Percentiles rank a stretch among this genome's conserved stretches.
Evolutionary conservation across 352 stramenopile species (phyloP).

Genomic region (Pythium brachiatum): DNA sequence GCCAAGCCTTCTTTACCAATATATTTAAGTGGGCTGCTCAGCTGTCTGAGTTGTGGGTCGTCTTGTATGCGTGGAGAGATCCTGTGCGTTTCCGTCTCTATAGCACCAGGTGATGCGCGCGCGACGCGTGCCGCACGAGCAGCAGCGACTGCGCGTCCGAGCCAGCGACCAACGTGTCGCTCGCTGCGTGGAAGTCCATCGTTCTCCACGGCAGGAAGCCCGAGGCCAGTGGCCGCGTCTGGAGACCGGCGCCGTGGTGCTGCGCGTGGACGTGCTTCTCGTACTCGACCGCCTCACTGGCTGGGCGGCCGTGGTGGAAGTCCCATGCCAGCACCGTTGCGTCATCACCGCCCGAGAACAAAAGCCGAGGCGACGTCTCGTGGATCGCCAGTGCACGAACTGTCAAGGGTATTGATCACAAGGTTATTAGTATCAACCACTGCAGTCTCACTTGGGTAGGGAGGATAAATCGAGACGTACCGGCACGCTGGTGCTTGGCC

Average conservation of each 20-base stretch:
- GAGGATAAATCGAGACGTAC: slow-evolving; percentile 14
- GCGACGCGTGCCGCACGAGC: slow-evolving; percentile 61
- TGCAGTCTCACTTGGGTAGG: not conserved
- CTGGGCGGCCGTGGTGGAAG: slow-evolving; percentile 54
- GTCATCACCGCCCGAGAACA: slow-evolving; percentile 70
- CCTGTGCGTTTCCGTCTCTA: slow-evolving; percentile 5
- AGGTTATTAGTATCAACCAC: not conserved
- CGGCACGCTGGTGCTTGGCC: slow-evolving; percentile 55
- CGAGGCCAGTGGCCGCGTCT: slow-evolving; percentile 37
- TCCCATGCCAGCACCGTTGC: slow-evolving; percentile 66
- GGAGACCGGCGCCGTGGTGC: slow-evolving; percentile 27
- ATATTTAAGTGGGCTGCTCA: slow-evolving; percentile 16
- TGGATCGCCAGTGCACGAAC: slow-evolving; percentile 73
- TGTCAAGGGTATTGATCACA: slow-evolving; percentile 12
- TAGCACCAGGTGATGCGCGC: slow-evolving; percentile 21
- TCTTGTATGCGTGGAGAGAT: not conserved
- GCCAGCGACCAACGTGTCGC: slow-evolving; percentile 67
- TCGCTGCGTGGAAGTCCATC: slow-evolving; percentile 65
- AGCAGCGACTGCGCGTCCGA: slow-evolving; percentile 76
- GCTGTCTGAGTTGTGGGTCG: not conserved
- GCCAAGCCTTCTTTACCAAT: slow-evolving; percentile 13
- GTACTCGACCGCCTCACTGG: slow-evolving; percentile 59
- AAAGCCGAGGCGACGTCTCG: slow-evolving; percentile 48
- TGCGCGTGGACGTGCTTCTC: slow-evolving; percentile 29
- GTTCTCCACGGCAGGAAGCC: slow-evolving; percentile 63